Conservation (phyloP, 2,329 filamentous ascomycete species). For the Mycosphaerelloides madeirae region DNA sequence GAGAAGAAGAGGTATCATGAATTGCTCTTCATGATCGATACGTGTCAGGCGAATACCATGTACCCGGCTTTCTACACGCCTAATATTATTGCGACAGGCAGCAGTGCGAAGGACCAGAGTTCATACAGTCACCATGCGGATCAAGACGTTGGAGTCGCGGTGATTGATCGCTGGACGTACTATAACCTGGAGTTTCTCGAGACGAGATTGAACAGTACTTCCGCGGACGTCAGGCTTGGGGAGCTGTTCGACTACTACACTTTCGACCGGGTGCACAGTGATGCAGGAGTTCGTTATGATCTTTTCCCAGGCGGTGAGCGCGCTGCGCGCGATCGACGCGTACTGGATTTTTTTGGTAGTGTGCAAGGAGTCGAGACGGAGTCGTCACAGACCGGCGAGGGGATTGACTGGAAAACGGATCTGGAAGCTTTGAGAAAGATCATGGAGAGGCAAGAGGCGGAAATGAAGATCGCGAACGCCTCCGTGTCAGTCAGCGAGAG, state of each 20-base stretch:
- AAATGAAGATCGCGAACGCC: constrained; percentile 9
- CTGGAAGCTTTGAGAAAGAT: constrained; percentile 30
- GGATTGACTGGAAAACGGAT: constrained; percentile 9
- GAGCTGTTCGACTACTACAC: constrained; percentile 97
- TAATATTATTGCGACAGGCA: constrained; percentile 97
- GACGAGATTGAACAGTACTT: constrained; percentile 77
- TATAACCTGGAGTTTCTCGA: constrained; percentile 98
- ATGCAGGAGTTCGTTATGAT: constrained; percentile 89
- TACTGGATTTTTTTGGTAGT: constrained; percentile 98
- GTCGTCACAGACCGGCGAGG: constrained; percentile 26
- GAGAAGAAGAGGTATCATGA: constrained; percentile 99
- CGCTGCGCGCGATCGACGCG: constrained; percentile 69
- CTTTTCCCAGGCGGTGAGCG: constrained; percentile 82
- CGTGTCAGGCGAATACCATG: constrained; percentile 99
- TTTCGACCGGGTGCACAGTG: constrained; percentile 86
- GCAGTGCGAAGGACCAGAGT: constrained; percentile 89
- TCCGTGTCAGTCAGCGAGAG: constrained; percentile 5
- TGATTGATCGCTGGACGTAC: constrained; percentile 98
- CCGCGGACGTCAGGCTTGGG: constrained; percentile 82
- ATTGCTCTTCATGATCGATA: constrained; percentile 99
- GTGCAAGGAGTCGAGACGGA: constrained; percentile 90
- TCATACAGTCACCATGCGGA: constrained; percentile 98
- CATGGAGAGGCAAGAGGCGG: constrained; percentile 49
- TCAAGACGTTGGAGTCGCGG: constrained; percentile 94
- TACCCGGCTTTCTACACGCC: constrained; percentile 97